Base-by-base conservation (phyloP, 257 asterid genomes). In the Handroanthus guayacan region DNA sequence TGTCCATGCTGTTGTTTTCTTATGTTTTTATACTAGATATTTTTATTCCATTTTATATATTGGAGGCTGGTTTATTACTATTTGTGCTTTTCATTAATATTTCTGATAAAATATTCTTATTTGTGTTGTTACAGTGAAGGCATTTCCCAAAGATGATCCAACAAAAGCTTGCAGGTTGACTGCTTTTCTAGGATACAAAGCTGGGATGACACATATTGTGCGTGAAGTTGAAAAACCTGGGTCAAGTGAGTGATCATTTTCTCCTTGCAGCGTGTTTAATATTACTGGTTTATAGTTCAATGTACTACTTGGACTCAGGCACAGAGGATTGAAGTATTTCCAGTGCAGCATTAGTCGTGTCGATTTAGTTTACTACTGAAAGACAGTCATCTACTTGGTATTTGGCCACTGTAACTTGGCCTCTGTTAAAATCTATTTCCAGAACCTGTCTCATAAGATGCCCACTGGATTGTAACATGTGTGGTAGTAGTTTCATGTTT, bases 181-280 rank as follows among this genome's bases (percentile, higher is more conserved):
- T 63, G 96, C 97, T 44, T 88, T 93, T 43, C 88, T 91, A 13
- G 98, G 96, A 1, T 89, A 93, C 79, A 93, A 93, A 79, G 94
- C 96, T 72, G 97, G 98, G 62, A 93, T 93, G 98, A 91, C 98
- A 36, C 98, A 91, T 67, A 87, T 93, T 63, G 94, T 93, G 12
- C 85, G 97, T 61, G 98, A 91, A 34, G 97, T 93, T 66, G 98
- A 93, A 31, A 93, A 93, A 75, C 98, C 96, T 63, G 97, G 98
- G 55, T 93, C 97, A 67, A 91, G 98, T 86, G 69, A 83, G 93
- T 82, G 3, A n/a, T 54, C 47, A 9, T 45, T 54, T 69, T 25
- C 47, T 36, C 14, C 8, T 1, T 47, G 1, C 5, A 34, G 12
- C 17, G 36, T n/a, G 36, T 13, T 38, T 25, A 25, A 10, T 65